Evolutionary conservation across 345 rosid genomes (phyloP).

Genomic region (Citropsis articulata): DNA sequence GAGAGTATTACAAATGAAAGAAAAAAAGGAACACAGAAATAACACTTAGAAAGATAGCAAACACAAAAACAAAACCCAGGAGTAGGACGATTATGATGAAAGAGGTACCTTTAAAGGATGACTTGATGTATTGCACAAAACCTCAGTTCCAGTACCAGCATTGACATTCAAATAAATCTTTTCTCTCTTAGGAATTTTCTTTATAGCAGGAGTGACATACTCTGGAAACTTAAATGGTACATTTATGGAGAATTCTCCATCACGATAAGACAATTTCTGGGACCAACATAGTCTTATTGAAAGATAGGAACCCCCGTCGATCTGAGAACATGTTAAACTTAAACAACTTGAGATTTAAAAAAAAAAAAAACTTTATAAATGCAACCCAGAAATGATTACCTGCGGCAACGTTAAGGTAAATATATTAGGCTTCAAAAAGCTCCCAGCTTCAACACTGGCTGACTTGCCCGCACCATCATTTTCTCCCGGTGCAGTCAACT

Average conservation of each 20-base stretch:
- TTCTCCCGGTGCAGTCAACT: slow-evolving; percentile 41
- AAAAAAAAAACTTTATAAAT: background rate
- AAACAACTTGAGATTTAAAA: background rate
- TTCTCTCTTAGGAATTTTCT: slow-evolving; percentile 68
- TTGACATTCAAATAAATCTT: slow-evolving; percentile 71
- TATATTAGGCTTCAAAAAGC: slow-evolving; percentile 62
- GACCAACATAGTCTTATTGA: slow-evolving; percentile 71
- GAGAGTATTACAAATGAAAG: background rate
- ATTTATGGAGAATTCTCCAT: slow-evolving; percentile 57
- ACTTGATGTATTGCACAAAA: slow-evolving; percentile 63
- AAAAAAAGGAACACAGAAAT: background rate
- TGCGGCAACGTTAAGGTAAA: slow-evolving; percentile 73
- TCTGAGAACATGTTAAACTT: slow-evolving; percentile 30
- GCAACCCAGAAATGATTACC: slow-evolving; percentile 29
- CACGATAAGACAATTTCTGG: slow-evolving; percentile 55
- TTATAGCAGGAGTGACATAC: slow-evolving; percentile 77
- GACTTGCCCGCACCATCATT: slow-evolving; percentile 40
- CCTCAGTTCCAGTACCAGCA: slow-evolving; percentile 56
- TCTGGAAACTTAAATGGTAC: slow-evolving; percentile 86
- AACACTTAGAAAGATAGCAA: background rate
- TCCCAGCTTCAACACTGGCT: slow-evolving; percentile 46
- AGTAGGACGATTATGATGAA: background rate
- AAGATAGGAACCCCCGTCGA: slow-evolving; percentile 81
- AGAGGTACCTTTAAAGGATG: slow-evolving; percentile 80
- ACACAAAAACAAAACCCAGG: background rate